phyloP scores from a whole-genome alignment of 495 filamentous ascomycete species.

The Penicillium longicatenatum region DNA sequence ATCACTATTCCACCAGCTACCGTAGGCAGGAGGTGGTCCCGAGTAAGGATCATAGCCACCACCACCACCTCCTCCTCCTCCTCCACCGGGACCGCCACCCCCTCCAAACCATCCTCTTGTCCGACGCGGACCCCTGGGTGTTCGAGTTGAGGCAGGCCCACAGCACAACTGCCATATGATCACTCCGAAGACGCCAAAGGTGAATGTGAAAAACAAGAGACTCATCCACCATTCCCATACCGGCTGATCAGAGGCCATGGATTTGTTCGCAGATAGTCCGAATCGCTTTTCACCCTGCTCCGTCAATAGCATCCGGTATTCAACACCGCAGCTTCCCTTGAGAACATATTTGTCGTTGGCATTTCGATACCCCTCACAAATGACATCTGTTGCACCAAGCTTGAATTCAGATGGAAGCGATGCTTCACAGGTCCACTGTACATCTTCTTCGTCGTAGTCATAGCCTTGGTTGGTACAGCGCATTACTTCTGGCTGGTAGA shows the following conservation, averaged over 20 bases:
- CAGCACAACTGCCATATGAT: conserved; percentile 30
- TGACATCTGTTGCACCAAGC: conserved; percentile 85
- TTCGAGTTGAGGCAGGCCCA: conserved; percentile 17
- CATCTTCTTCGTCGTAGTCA: conserved; percentile 66
- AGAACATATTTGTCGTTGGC: conserved; percentile 80
- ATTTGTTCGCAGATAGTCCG: conserved; percentile 34
- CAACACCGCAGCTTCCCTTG: conserved; percentile 89
- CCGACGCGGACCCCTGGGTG: conserved; percentile 5
- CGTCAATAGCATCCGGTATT: conserved; percentile 83
- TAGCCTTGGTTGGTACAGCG: conserved; percentile 84
- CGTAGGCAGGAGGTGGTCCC: conserved; percentile 63
- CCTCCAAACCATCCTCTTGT: conserved; percentile 40
- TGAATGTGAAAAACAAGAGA: conserved; percentile 53
- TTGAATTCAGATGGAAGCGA: conserved; percentile 81
- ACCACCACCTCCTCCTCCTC: conserved; percentile 54
- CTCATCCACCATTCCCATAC: conserved; percentile 22
- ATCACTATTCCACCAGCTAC: conserved; percentile 51
- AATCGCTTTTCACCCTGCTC: conserved; percentile 75
- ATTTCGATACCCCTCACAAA: conserved; percentile 84
- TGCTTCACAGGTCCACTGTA: conserved; percentile 89
- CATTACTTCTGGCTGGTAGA: conserved; percentile 77
- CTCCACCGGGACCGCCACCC: conserved; percentile 48
- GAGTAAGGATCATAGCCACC: conserved; percentile 51
- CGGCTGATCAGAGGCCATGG: neutral
- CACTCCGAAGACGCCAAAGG: conserved; percentile 38